These are phyloP conservation scores for Pyrenula aspistea DNA, from an alignment of 495 filamentous ascomycete species.

Conservation along the genomic window DNA sequence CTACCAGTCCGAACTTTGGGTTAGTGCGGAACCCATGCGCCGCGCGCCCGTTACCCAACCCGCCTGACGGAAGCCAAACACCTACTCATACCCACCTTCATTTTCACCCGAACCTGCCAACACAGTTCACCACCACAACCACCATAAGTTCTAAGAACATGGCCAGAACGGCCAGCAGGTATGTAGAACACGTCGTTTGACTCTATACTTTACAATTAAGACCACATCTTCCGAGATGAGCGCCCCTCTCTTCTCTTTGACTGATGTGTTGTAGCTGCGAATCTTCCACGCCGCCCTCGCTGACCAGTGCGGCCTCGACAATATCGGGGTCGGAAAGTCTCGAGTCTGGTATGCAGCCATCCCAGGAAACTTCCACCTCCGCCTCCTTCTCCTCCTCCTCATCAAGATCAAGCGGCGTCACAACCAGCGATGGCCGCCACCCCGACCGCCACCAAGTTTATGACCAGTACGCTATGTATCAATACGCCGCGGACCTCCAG, in stretches of 20 bases:
- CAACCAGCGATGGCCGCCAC: not conserved
- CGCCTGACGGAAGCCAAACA: too few species aligned
- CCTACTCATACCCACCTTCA: not conserved
- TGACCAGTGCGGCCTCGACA: not conserved
- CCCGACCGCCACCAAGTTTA: too few species aligned
- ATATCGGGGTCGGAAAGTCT: not conserved
- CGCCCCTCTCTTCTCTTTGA: too few species aligned
- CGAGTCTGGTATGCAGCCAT: not conserved
- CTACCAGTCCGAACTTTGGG: not conserved
- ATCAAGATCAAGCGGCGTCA: too few species aligned
- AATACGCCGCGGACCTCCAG: not conserved
- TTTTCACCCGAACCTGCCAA: too few species aligned
- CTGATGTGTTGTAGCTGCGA: not conserved
- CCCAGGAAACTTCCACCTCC: not conserved
- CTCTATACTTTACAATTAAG: too few species aligned
- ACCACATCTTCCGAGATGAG: too few species aligned
- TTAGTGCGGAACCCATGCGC: too few species aligned
- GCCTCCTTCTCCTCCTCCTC: not conserved
- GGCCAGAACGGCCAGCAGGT: too few species aligned
- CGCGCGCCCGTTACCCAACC: too few species aligned
- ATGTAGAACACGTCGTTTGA: too few species aligned
- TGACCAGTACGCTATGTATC: too few species aligned
- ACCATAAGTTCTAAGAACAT: not conserved
- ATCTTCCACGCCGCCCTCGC: not conserved
- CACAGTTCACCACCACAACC: not conserved